Conservation (phyloP, 495 filamentous ascomycete species). For the Penicillium herquei region DNA sequence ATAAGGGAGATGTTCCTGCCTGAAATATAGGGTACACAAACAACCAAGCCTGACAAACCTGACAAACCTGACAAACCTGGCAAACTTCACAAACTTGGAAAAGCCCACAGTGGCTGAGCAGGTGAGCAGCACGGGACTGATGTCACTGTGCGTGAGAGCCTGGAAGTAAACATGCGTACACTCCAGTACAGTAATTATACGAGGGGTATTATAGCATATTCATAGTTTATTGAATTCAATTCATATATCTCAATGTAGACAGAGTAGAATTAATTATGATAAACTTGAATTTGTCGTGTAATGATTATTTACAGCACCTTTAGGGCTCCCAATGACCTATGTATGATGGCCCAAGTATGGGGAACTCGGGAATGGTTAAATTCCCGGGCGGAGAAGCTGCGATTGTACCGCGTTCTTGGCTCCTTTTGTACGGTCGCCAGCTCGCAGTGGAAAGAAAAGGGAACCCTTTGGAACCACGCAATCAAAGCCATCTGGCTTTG, state of each 20-base stretch:
- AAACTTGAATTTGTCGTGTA: not conserved
- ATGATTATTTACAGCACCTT: not conserved
- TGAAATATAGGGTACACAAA: not conserved
- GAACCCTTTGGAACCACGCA: slow-evolving; percentile 19
- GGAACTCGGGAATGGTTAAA: slow-evolving; percentile 3
- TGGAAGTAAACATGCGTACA: slow-evolving; percentile 26
- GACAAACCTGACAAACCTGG: not conserved
- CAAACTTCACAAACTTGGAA: not conserved
- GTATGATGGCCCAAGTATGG: slow-evolving; percentile 3
- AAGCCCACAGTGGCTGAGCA: not conserved
- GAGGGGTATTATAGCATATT: not conserved
- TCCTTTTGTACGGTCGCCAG: slow-evolving; percentile 6
- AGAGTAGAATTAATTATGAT: not conserved
- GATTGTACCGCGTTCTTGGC: slow-evolving; percentile 15
- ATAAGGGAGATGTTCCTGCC: not conserved
- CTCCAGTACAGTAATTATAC: slow-evolving; percentile 13
- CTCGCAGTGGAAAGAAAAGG: slow-evolving; percentile 19
- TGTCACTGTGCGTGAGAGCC: slow-evolving; percentile 29
- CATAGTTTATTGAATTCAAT: not conserved
- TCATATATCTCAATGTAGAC: no score
- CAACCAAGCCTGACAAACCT: not conserved
- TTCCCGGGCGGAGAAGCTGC: not conserved
- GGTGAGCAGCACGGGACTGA: slow-evolving; percentile 23
- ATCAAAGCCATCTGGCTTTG: slow-evolving; percentile 29
- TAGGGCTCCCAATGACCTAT: not conserved